A percentile compares a stretch with the other conserved stretches of the same genome.
Conservation (phyloP, 1,284 basidiomycete species). For the Ustilago hordei region DNA sequence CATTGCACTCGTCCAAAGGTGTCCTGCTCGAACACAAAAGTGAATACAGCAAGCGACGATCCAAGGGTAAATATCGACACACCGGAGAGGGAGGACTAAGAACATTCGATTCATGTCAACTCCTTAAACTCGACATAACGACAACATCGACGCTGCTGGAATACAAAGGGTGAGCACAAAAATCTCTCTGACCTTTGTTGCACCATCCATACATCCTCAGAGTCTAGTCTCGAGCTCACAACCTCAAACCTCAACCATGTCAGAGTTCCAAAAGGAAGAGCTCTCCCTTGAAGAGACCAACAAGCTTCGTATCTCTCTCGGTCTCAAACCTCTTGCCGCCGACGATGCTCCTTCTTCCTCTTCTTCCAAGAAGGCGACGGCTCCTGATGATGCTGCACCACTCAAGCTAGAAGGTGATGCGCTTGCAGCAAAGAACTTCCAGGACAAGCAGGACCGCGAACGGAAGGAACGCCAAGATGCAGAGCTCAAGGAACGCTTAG, state of each 20-base stretch:
- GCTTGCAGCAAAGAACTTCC: conserved; percentile 51
- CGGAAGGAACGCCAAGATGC: conserved; percentile 80
- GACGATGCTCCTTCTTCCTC: conserved; percentile 61
- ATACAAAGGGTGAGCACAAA: conserved; percentile 37
- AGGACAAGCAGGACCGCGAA: conserved; percentile 76
- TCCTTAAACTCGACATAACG: background rate
- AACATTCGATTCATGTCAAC: background rate
- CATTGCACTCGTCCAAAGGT: too few relatives aligned
- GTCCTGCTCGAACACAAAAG: too few relatives aligned
- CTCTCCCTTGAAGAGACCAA: conserved; percentile 97
- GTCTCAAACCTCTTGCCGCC: conserved; percentile 89
- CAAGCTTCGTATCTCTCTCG: conserved; percentile 92
- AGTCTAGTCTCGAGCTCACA: conserved; percentile 36
- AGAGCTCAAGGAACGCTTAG: conserved; percentile 69
- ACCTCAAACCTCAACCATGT: conserved; percentile 46
- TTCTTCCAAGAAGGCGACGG: conserved; percentile 42
- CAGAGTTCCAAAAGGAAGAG: conserved; percentile 74
- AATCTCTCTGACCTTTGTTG: conserved; percentile 7
- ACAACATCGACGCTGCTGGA: background rate
- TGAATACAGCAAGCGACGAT: too few relatives aligned
- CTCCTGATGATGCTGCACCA: conserved; percentile 4
- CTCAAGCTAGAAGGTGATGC: conserved; percentile 70
- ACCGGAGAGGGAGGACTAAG: background rate
- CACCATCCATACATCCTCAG: conserved; percentile 2
- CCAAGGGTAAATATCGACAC: background rate